These are phyloP conservation scores for Mangifera indica DNA, from an alignment of 345 rosid genomes.

Conservation along the genomic window DNA sequence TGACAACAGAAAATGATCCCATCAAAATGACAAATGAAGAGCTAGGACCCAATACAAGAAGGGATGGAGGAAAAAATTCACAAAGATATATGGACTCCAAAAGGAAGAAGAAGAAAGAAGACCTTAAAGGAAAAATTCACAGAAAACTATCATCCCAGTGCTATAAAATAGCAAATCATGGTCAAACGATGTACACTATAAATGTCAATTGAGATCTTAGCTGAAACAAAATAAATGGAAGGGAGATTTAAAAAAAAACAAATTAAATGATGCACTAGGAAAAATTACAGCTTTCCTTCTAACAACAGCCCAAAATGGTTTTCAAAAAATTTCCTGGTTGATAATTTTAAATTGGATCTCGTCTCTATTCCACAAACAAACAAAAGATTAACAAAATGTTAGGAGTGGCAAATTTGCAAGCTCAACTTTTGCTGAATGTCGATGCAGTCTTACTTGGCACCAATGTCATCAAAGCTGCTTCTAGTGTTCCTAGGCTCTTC, in stretches of 20 bases:
- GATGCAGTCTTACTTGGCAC: not conserved
- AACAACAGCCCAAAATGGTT: not conserved
- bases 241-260: not conserved
- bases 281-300: not conserved
- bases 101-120: conserved; percentile 3
- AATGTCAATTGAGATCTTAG: not conserved
- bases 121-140: not conserved
- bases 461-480: not conserved
- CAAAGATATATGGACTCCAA: conserved; percentile 8
- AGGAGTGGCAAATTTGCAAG: not conserved
- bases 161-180: not conserved
- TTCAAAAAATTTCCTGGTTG: too few relatives aligned
- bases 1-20: too few relatives aligned
- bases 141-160: not conserved
- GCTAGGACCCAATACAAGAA: conserved; percentile 14
- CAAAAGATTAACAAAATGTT: not conserved
- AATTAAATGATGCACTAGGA: too few relatives aligned
- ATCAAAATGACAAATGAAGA: conserved; percentile 63
- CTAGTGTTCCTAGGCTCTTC: too few relatives aligned
- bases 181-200: not conserved
- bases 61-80: conserved; percentile 11
- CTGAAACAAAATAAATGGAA: too few relatives aligned
- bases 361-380: not conserved
- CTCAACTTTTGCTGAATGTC: not conserved
- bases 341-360: not conserved